Base-by-base conservation (phyloP, 2,329 filamentous ascomycete species). In the Chaetothyriales sp. region DNA sequence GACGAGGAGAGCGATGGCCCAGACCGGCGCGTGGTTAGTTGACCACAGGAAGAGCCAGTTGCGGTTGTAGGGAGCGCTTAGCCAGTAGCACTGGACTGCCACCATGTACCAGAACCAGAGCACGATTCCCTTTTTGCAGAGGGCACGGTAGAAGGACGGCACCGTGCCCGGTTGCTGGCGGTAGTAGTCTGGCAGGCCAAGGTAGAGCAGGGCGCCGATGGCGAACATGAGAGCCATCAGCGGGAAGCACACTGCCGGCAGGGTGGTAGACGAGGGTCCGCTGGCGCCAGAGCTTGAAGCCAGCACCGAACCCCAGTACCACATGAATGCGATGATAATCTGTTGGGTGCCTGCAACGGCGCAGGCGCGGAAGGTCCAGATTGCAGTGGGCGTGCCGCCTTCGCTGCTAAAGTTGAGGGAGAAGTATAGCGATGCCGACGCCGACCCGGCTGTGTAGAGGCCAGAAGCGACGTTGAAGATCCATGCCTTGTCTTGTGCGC, bases 21-120 rank as follows among this genome's bases (percentile, higher is more conserved):
- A 78, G 15, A 62, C 63, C 6, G 70, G 70, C 2, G 72, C 71
- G 56, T 72, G 66, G 50, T 71, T 63, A 25, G 70, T 71, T 47
- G 64, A 65, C 70, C 75, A 79, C 28, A 79, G 70, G 62, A 69
- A 80, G 26, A 67, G 63, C 77, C 77, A 80, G 61, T 77, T 79
- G 53, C 77, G 72, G 22, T 76, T 76, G 60, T 78, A 79, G 5
- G 73, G 74, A 1, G 76, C 70, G 8, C 73, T 74, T 18, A 80
- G 69, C 66, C 73, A 80, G 68, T 75, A 78, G 65, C 79, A 79
- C 62, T 79, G 76, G 26, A 80, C 65, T 53, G 78, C 49, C 43
- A 54, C 25, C 44, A 44, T 26, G 43, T 46, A 42, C 19, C 50
- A 44, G 51, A 58, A 53, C 58, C 61, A 59, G 46, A 62, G 42